Evolutionary conservation across 2,329 filamentous ascomycete species (phyloP), one percentile per base, ranked within the genome.

Genomic region (Pseudocercospora pini-densiflorae): DNA sequence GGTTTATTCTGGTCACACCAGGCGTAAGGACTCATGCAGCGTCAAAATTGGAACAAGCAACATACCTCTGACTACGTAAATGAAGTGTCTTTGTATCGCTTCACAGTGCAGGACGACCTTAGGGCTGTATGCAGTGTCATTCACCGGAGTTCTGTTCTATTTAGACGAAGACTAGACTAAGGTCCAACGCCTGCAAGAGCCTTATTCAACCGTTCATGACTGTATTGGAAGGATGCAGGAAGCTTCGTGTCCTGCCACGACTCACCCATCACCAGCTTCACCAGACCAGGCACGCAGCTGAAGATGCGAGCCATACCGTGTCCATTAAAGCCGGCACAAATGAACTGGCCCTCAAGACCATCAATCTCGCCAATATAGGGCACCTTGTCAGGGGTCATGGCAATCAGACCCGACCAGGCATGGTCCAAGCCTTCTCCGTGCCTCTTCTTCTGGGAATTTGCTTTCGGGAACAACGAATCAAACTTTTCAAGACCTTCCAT

Each of bases 361-460:
- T 63, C 62, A 24, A 74, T 67, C 12, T 60, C 54, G 8, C 72
- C 71, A 57, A 74, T 58, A 58, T 69, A 63, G 10, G 70, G 62
- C 36, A 60, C 43, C 27, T 45, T 49, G 51, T 74, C 71, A 9
- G 62, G 45, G 16, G 68, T 69, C 12, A 54, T 62, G 6, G 65
- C 70, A 74, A 73, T 65, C 75, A 75, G 81, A 24, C 79, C 81
- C 8, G 79, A 82, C 82, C 82, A 84, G 3, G 81, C 69, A 3
- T 73, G 73, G 23, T 81, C 74, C 0, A 76, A 72, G 2, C 75
- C 67, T 3, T 79, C 81, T 0, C 76, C 76, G 16, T 21, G 19
- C 43, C 43, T 47, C 19, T 47, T 21, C 43, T 47, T 47, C 43
- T 47, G 16, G 43, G 19, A n/a, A n/a, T 21, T 47, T 21, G 43